Base-by-base conservation (phyloP, 805 yeast species). In the Starmerella vitae region DNA sequence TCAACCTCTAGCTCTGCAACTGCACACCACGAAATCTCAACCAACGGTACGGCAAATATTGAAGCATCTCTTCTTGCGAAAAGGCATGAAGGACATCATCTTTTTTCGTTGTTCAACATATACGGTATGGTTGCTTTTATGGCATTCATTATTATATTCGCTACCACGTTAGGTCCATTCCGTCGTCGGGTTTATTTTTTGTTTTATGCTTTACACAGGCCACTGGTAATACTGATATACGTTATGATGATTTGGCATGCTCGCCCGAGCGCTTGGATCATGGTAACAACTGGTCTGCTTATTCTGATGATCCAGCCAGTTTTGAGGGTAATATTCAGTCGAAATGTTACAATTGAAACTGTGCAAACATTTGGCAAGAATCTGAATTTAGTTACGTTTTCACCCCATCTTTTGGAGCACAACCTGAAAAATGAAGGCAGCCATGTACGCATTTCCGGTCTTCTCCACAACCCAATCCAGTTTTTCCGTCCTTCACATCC, bases 171-270 rank as follows among this genome's bases (percentile, higher is more conserved):
- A 30, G 75, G 73, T 44, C 63, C 56, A 18, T 54, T 83, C n/a
- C 67, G 96, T 49, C 67, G 83, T 43, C 49, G 62, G 12, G 66
- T 64, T 39, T 88, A 81, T 61, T 65, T 66, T 39, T 29, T 74
- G 0, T 88, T 88, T 49, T 88, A 72, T 55, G 61, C 68, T 35
- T 63, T 74, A 34, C 97, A 88, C 60, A 81, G 83, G 49, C 52
- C 73, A 8, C 67, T 76, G 56, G 76, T 93, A 1, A 82, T 93
- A 91, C 13, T 40, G 10, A 52, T 73, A 4, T 67, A 74, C 18
- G 78, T 84, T 4, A 51, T 76, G 2, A 59, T 78, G 24, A 58
- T 85, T 4, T 80, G 78, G 50, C 97, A 88, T 56, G 81, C 88
- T 1, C 68, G 91, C 45, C 96, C 96, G 0, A 67, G 73, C 6